Evolutionary conservation across 768 basidiomycete genomes (phyloP), one percentile per base, ranked within the genome.

Genomic region (Boletus sp.): DNA sequence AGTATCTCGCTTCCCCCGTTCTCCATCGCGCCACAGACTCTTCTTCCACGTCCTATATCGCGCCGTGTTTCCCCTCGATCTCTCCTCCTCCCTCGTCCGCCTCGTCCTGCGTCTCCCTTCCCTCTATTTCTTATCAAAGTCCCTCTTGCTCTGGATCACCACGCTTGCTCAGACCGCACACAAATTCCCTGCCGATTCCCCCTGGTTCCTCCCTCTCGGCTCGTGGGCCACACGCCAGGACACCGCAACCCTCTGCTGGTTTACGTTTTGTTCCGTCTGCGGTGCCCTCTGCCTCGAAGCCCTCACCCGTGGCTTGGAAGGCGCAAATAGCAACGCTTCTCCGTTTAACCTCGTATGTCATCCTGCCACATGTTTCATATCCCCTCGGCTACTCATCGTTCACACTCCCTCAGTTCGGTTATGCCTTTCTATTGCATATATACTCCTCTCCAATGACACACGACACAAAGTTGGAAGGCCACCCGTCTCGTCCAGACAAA

Each of bases 341-440:
- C 86, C 87, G 0, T 89, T 89, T 69, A 90, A 90, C 63, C 66
- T 91, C 60, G 89, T 90, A 64, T 40, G 86, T 75, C 54, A 40
- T 50, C 6, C n/a, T 35, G 44, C 58, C 49, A 18, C 59, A 29
- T 57, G 54, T 20, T 41, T 40, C 17, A 36, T 35, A 12, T 51
- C 37, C 5, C 37, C 29, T 54, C 37, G 41, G 20, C 14, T 28
- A 47, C 37, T 53, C 30, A 48, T 14, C 45, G 7, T 14, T 2
- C 24, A 7, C 17, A 24, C 17, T 20, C 54, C 10, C 18, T 32
- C 60, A 90, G 89, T 83, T 90, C 59, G 87, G 86, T 20, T 92
- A 90, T 62, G 84, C 88, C 1, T 90, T 90, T 69, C 76, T 90
- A 33, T 71, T 92, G 18, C 85, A 91, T 59, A 79, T 89, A 8